These are phyloP conservation scores for Salvia miltiorrhiza DNA, from an alignment of 257 asterid species.

Conservation along the genomic window DNA sequence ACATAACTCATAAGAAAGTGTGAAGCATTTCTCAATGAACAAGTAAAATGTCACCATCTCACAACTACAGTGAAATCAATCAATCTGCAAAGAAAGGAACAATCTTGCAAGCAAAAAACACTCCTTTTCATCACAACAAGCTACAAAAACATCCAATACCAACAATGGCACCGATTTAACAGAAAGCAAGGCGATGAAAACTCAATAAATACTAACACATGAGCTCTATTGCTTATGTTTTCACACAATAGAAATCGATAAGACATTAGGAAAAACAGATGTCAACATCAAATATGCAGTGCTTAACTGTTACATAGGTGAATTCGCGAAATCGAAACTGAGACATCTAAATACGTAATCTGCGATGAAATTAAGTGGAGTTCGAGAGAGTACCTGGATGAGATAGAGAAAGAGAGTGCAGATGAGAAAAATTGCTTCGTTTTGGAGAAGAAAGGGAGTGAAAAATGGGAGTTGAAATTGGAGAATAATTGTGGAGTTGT, in stretches of 20 bases:
- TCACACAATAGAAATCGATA: constrained; percentile 7
- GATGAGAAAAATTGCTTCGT: constrained; percentile 8
- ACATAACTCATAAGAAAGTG: neutral
- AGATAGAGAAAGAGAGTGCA: constrained; percentile 7
- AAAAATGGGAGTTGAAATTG: constrained; percentile 10
- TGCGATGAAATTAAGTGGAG: neutral
- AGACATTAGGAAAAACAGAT: neutral
- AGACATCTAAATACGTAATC: neutral
- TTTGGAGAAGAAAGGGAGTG: constrained; percentile 8
- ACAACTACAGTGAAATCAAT: neutral
- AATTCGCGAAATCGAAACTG: neutral
- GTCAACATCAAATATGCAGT: neutral
- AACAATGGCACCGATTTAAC: neutral
- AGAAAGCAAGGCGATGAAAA: neutral
- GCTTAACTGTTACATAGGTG: neutral
- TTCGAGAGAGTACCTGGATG: constrained; percentile 31
- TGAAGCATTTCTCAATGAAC: constrained; percentile 3
- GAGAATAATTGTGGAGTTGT: constrained; percentile 12
- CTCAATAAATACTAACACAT: neutral
- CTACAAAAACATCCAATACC: constrained; percentile 7
- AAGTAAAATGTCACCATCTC: neutral
- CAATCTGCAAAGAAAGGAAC: neutral
- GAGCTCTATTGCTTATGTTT: neutral
- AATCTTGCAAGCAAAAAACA: too few relatives aligned
- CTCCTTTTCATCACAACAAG: too few relatives aligned